Percentiles rank a stretch among this genome's conserved stretches.
Conservation (phyloP, 2,329 filamentous ascomycete species). For the Penicillium aurantiogriseum region DNA sequence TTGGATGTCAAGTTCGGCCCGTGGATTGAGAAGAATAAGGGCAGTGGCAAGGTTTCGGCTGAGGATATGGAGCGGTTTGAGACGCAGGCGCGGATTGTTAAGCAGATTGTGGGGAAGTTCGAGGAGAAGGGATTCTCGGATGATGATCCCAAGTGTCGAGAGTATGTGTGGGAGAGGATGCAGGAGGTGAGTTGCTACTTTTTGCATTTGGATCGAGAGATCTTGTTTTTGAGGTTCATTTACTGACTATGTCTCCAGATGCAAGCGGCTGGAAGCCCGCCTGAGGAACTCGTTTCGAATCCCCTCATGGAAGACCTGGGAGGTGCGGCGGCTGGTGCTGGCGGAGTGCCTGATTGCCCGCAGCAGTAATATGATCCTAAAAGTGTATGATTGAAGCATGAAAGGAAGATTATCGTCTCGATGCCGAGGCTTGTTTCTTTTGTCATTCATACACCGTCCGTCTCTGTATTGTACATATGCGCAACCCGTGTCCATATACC, state of each 20-base stretch:
- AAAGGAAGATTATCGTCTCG: neutral
- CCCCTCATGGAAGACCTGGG: constrained; percentile 70
- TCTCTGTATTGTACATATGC: constrained; percentile 30
- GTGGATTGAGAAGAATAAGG: constrained; percentile 79
- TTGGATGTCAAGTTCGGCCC: constrained; percentile 85
- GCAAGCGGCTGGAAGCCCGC: constrained; percentile 91
- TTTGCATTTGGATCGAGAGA: neutral
- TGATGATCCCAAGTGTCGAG: constrained; percentile 73
- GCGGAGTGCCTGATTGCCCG: constrained; percentile 60
- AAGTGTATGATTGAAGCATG: neutral
- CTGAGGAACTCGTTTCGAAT: constrained; percentile 72
- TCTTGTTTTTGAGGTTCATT: neutral
- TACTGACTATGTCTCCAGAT: constrained; percentile 61
- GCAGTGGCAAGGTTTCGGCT: constrained; percentile 54
- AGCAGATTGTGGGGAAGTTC: constrained; percentile 85
- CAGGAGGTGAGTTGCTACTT: constrained; percentile 68
- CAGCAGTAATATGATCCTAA: constrained; percentile 51
- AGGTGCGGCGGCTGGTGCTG: constrained; percentile 59
- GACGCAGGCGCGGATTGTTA: constrained; percentile 74
- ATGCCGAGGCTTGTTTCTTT: neutral
- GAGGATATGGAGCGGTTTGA: constrained; percentile 79
- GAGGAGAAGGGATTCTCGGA: constrained; percentile 80
- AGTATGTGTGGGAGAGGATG: constrained; percentile 96
- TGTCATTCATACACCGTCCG: constrained; percentile 1
- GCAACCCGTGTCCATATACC: constrained; percentile 34